phyloP scores from a whole-genome alignment of 2,329 filamentous ascomycete species.

The Hypocrella siamensis region DNA sequence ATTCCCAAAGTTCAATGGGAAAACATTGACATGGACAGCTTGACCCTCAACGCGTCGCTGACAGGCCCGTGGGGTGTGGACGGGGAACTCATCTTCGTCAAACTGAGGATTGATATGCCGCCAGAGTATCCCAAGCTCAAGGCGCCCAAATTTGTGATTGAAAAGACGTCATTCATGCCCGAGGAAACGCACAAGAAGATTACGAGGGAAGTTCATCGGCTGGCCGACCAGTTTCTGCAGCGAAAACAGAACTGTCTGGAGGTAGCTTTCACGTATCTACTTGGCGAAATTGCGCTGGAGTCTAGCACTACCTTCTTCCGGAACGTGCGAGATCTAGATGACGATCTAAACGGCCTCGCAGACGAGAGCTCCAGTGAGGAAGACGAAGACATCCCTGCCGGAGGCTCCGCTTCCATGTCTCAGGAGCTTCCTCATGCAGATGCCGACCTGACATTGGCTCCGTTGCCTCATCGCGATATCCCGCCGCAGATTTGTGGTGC shows the following conservation, averaged over 20 bases:
- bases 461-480: conserved; percentile 33
- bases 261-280: conserved; percentile 44
- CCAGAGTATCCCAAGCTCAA: conserved; percentile 40
- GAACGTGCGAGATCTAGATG: conserved; percentile 46
- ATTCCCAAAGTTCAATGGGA: conserved; percentile 51
- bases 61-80: conserved; percentile 48
- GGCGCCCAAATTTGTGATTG: conserved; percentile 42
- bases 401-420: conserved; percentile 42
- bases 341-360: conserved; percentile 37
- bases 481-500: conserved; percentile 44
- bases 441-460: conserved; percentile 34
- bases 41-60: conserved; percentile 42
- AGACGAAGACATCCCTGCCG: conserved; percentile 39
- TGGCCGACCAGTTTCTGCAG: conserved; percentile 38
- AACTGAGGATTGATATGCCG: conserved; percentile 45
- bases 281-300: conserved; percentile 46
- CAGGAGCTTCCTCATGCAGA: conserved; percentile 43
- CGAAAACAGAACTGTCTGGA: conserved; percentile 47
- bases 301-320: conserved; percentile 46
- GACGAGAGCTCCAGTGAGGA: conserved; percentile 81
- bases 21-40: conserved; percentile 45
- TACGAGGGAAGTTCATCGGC: conserved; percentile 37
- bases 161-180: conserved; percentile 47
- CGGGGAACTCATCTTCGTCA: conserved; percentile 42
- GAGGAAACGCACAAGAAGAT: conserved; percentile 35